Base-by-base conservation (phyloP, 1,284 basidiomycete species). In the Ceratorhiza oryzae-sativae region DNA sequence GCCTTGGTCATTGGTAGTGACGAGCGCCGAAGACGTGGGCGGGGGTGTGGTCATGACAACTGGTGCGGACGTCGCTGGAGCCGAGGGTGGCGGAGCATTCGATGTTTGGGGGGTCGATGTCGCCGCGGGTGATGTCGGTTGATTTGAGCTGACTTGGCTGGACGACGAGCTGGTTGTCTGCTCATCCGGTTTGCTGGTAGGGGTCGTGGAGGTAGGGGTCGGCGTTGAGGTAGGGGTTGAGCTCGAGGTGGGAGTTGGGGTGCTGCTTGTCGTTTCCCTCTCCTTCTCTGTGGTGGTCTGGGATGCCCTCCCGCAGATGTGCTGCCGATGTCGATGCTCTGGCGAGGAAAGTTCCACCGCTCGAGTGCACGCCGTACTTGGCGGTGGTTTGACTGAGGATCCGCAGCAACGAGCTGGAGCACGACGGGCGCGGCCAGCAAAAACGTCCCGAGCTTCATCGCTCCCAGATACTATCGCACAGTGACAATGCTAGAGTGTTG, bases 1-100 rank as follows among this genome's bases (percentile, higher is more conserved):
- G 8, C 73, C 73, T 15, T 48, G 9, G 0, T 48, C 20, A 60
- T 56, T 46, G 8, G 73, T 74, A 13, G 71, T 39, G 45, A 51
- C 46, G 23, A 62, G 10, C 2, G 1, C 10, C 2, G 70, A 53
- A 30, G 70, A 49, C 3, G 62, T 36, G 10, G 68, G 39, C 4
- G 67, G 48, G 42, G 25, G 61, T 20, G 53, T 62, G 39, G 55
- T 56, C 42, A 59, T 39, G 3, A 18, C 42, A 48, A 27, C 34
- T 10, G 68, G 27, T 20, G 36, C 20, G 8, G 18, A 32, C 15
- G 27, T 32, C 18, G 53, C 48, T 46, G 49, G 63, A 5, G 46
- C 27, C 4, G 53, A 25, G 12, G 46, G 59, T 23, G 68, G 15
- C 23, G 30, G 3, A 15, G n/a, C n/a, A n/a, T n/a, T n/a, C n/a